Percentiles rank a stretch among this genome's conserved stretches.
phyloP scores from a whole-genome alignment of 805 yeast genomes.

The Candida ortonii region DNA sequence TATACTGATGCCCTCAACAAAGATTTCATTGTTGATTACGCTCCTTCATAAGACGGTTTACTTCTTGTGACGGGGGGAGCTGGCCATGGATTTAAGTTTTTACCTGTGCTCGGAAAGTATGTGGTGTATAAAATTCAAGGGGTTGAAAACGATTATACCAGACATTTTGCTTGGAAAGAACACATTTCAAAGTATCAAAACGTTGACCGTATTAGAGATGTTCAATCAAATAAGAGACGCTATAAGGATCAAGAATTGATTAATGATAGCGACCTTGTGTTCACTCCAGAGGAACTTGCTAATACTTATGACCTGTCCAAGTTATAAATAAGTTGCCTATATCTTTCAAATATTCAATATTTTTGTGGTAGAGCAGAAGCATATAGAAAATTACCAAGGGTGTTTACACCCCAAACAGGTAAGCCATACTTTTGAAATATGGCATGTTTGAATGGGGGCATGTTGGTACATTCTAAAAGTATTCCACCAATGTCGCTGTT shows the following conservation, averaged over 20 bases:
- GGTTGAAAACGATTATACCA: constrained; percentile 24
- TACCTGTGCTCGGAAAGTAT: constrained; percentile 29
- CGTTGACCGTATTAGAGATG: constrained; percentile 24
- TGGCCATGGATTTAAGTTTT: constrained; percentile 32
- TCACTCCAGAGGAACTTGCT: background rate
- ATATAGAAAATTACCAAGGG: constrained; percentile 32
- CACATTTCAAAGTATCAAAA: constrained; percentile 20
- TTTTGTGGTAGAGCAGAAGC: constrained; percentile 2
- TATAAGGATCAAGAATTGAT: constrained; percentile 13
- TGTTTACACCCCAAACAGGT: constrained; percentile 32
- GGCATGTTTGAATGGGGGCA: constrained; percentile 28
- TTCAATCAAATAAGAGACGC: constrained; percentile 9
- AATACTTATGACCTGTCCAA: constrained; percentile 1
- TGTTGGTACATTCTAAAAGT: constrained; percentile 34
- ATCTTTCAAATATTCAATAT: background rate
- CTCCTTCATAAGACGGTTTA: constrained; percentile 23
- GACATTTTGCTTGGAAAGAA: constrained; percentile 32
- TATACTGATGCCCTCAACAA: constrained; percentile 30
- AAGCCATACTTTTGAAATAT: constrained; percentile 21
- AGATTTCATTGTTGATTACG: constrained; percentile 28
- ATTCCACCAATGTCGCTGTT: constrained; percentile 26
- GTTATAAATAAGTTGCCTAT: background rate
- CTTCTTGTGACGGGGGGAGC: constrained; percentile 32
- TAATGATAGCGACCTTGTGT: constrained; percentile 8
- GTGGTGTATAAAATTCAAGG: constrained; percentile 32